phyloP scores from a whole-genome alignment of 2,329 filamentous ascomycete genomes.

The Mollisia scopiformis region DNA sequence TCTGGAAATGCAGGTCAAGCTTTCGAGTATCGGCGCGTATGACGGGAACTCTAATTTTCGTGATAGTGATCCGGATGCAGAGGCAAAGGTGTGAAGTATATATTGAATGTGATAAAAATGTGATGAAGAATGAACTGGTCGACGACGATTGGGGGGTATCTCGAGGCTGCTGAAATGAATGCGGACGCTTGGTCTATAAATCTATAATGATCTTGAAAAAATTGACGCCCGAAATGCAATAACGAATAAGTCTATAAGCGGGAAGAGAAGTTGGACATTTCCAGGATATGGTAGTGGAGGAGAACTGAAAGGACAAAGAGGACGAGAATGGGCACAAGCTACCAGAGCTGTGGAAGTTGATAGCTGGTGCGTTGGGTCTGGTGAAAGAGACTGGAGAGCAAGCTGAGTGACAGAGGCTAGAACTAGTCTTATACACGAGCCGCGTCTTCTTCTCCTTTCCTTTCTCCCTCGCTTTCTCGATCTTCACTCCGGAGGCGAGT shows the following conservation, averaged over 20 bases:
- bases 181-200: constrained; percentile 29
- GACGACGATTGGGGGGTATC: constrained; percentile 24
- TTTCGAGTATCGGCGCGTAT: constrained; percentile 15
- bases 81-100: background rate
- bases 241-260: constrained; percentile 24
- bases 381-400: constrained; percentile 32
- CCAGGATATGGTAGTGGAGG: background rate
- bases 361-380: constrained; percentile 33
- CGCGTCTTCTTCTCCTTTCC: constrained; percentile 1
- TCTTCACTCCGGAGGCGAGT: constrained; percentile 31
- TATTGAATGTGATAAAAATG: constrained; percentile 10
- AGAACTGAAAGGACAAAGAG: constrained; percentile 30
- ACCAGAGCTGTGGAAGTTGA: constrained; percentile 49
- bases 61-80: constrained; percentile 18
- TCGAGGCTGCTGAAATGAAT: constrained; percentile 20
- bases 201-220: constrained; percentile 20
- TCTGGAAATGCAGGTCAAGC: constrained; percentile 1
- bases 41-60: background rate
- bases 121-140: background rate
- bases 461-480: constrained; percentile 15
- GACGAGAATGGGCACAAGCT: constrained; percentile 39
- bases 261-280: constrained; percentile 22
- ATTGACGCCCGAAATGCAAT: constrained; percentile 26
- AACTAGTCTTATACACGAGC: constrained; percentile 26
- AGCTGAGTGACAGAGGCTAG: constrained; percentile 3